phyloP scores from a whole-genome alignment of 495 filamentous ascomycete genomes.

The Pseudevernia furfuracea region DNA sequence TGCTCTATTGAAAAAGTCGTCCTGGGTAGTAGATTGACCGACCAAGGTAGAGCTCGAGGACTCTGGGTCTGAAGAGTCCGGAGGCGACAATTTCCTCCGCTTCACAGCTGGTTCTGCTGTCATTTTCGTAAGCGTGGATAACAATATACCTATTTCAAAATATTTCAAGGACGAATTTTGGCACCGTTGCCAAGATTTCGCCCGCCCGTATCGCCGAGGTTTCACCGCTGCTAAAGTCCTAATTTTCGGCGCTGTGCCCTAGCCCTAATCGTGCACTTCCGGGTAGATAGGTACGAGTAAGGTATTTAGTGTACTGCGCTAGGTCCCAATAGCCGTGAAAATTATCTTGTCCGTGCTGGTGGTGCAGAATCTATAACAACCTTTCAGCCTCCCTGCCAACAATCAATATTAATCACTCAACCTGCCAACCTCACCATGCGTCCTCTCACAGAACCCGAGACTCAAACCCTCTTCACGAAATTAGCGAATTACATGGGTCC shows the following conservation, averaged over 20 bases:
- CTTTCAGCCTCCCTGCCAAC: background rate
- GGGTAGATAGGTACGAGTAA: no score
- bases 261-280: no score
- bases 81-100: slow-evolving; percentile 48
- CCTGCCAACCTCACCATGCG: slow-evolving; percentile 46
- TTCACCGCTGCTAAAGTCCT: no score
- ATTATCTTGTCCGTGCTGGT: no score
- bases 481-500: slow-evolving; percentile 75
- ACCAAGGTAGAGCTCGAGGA: slow-evolving; percentile 31
- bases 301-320: no score
- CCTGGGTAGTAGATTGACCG: slow-evolving; percentile 22
- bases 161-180: slow-evolving; percentile 15
- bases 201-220: no score
- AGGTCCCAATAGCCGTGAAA: no score
- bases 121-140: background rate
- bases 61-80: slow-evolving; percentile 35
- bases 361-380: background rate
- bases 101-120: slow-evolving; percentile 41
- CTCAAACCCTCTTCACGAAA: slow-evolving; percentile 68
- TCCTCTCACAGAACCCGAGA: slow-evolving; percentile 65
- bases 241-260: no score
- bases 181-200: slow-evolving; percentile 26
- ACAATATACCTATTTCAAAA: background rate
- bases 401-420: no score
- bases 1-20: slow-evolving; percentile 38